phyloP scores from a whole-genome alignment of 768 basidiomycete species.

The Dentipellis fragilis region DNA sequence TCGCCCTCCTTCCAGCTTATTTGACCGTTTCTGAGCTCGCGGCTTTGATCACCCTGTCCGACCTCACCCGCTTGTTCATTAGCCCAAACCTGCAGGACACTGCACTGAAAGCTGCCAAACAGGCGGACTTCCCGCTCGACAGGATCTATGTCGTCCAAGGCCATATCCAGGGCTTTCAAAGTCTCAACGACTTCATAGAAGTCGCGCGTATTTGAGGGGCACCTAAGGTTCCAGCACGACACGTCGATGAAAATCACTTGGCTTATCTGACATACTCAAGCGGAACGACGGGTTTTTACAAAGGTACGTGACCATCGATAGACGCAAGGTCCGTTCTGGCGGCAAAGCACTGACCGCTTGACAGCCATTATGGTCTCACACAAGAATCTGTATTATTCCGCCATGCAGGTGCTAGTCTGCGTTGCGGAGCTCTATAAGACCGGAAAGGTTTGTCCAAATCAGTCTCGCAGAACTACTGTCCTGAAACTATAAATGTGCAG shows the following conservation, averaged over 20 bases:
- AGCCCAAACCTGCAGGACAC: slow-evolving; percentile 32
- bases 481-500: no score
- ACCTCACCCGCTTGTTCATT: slow-evolving; percentile 44
- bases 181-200: slow-evolving; percentile 35
- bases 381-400: slow-evolving; percentile 40
- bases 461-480: neutral
- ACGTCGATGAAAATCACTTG: slow-evolving; percentile 41
- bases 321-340: neutral
- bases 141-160: slow-evolving; percentile 43
- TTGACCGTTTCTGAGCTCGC: slow-evolving; percentile 49
- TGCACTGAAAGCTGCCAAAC: slow-evolving; percentile 28
- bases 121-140: slow-evolving; percentile 25
- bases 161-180: slow-evolving; percentile 26
- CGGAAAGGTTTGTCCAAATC: slow-evolving; percentile 17
- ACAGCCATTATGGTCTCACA: slow-evolving; percentile 66
- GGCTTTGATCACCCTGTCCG: slow-evolving; percentile 36
- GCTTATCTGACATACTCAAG: slow-evolving; percentile 72
- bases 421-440: slow-evolving; percentile 22
- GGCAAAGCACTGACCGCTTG: neutral
- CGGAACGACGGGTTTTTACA: slow-evolving; percentile 68
- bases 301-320: slow-evolving; percentile 32
- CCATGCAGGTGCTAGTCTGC: slow-evolving; percentile 20
- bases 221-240: slow-evolving; percentile 31
- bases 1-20: slow-evolving; percentile 42
- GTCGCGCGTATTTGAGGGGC: slow-evolving; percentile 25